Base-by-base conservation (phyloP, 805 yeast species). In the Wickerhamiella shivajii region DNA sequence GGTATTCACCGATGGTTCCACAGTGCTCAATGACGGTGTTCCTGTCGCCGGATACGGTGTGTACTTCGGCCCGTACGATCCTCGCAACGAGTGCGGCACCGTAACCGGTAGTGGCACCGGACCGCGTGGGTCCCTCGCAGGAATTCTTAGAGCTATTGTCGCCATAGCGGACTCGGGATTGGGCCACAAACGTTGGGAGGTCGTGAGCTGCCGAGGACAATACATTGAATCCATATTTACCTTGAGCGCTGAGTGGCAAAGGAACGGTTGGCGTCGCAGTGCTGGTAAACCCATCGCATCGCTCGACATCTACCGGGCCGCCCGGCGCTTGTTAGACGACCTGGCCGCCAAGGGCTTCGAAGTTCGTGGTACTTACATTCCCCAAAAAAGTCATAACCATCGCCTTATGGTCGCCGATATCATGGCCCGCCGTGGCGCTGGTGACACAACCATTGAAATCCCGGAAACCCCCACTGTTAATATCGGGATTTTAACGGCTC, bases 41-140 rank as follows among this genome's bases (percentile, higher is more conserved):
- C 31, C 35, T 3, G 20, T 24, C 8, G 41, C 41, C 2, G 41
- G 41, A n/a, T 38, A 38, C 17, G 38, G 41, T 13, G 36, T 38
- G 6, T 38, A 29, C 20, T 34, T 38, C 25, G 41, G 41, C 9
- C 18, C 27, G 10, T 34, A 32, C 13, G 41, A 38, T 19, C 36
- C 36, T 6, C 37, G 41, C 11, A 38, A 38, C 18, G 39, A 35
- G 34, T 31, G 39, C n/a, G 41, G 34, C 10, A 33, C 36, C 7
- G 33, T 34, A 11, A 16, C 27, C 3, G 41, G 38, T 11, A 26
- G 24, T 11, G 41, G 41, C 6, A 38, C 38, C 10, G 41, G 38
- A 3, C 38, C 41, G 7, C 29, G 41, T 3, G 41, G 36, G 11
- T 26, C 33, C 12, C 31, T 38, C 8, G 41, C 39, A 3, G 41